Evolutionary conservation across 1,284 basidiomycete genomes (phyloP).

Genomic region (Tylopilus orsonianus): DNA sequence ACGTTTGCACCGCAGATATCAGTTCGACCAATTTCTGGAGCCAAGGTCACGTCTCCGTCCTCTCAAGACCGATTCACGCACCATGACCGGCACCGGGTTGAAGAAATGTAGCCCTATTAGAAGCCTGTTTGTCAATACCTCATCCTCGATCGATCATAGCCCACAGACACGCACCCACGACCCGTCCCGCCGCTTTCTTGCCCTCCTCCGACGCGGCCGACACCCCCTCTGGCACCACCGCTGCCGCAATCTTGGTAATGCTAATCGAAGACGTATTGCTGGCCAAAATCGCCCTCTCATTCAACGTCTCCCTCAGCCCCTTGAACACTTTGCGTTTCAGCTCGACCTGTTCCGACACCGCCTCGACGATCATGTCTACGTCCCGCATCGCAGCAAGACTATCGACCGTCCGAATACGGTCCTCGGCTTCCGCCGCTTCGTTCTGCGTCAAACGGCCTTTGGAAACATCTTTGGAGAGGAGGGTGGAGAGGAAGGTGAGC

Average conservation of each 20-base stretch:
- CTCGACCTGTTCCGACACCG: conserved; percentile 83
- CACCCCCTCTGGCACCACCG: conserved; percentile 60
- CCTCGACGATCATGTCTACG: conserved; percentile 91
- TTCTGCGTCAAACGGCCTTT: conserved; percentile 79
- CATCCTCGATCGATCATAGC: too few species aligned
- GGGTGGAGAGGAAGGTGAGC: conserved; percentile 71
- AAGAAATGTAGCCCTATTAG: conserved; percentile 87
- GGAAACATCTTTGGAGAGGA: conserved; percentile 82
- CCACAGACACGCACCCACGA: conserved; percentile 67
- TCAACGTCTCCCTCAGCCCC: conserved; percentile 65
- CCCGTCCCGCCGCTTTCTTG: conserved; percentile 61
- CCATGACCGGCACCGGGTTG: conserved; percentile 95
- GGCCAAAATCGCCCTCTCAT: conserved; percentile 80
- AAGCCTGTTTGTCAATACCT: too few species aligned
- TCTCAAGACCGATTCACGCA: conserved; percentile 33
- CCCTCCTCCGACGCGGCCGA: conserved; percentile 62
- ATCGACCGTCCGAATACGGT: conserved; percentile 59
- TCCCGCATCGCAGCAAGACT: conserved; percentile 62
- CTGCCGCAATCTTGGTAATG: conserved; percentile 89
- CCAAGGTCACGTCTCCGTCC: background rate
- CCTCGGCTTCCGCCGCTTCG: conserved; percentile 75
- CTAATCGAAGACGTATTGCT: conserved; percentile 95
- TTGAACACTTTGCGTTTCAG: conserved; percentile 83
- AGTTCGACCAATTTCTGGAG: conserved; percentile 86
- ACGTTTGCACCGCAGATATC: conserved; percentile 91